A percentile compares a stretch with the other conserved stretches of the same genome.
Conservation (phyloP, 768 basidiomycete species). For the Termitomyces sp. region DNA sequence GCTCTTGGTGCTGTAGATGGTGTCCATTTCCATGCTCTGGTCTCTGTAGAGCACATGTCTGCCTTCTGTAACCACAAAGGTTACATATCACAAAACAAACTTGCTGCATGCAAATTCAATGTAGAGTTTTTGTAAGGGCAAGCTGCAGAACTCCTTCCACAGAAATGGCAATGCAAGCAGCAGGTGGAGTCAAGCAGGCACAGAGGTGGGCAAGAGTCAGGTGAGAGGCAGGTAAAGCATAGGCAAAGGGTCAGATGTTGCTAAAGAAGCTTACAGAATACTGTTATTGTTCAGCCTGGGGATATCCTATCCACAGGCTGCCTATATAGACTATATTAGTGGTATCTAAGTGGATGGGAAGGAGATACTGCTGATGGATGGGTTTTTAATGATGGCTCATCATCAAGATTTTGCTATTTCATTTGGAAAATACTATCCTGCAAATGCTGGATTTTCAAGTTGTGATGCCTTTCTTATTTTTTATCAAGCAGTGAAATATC, state of each 20-base stretch:
- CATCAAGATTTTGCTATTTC: slow-evolving; percentile 22
- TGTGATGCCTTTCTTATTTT: slow-evolving; percentile 30
- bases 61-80: slow-evolving; percentile 18
- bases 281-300: too few species aligned
- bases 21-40: background rate
- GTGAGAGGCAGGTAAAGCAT: too few species aligned
- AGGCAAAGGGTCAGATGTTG: too few species aligned
- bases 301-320: too few species aligned
- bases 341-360: slow-evolving; percentile 37
- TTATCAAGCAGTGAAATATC: slow-evolving; percentile 29
- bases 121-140: slow-evolving; percentile 29
- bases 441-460: slow-evolving; percentile 31
- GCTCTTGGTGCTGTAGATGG: background rate
- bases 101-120: slow-evolving; percentile 29
- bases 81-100: slow-evolving; percentile 28
- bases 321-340: too few species aligned
- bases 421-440: slow-evolving; percentile 26
- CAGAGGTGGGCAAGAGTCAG: too few species aligned
- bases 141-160: too few species aligned
- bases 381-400: slow-evolving; percentile 21
- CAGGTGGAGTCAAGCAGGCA: too few species aligned
- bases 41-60: background rate
- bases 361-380: slow-evolving; percentile 29
- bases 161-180: too few species aligned
- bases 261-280: too few species aligned